phyloP scores from a whole-genome alignment of 441 rosid species.

The Jatropha multifida region DNA sequence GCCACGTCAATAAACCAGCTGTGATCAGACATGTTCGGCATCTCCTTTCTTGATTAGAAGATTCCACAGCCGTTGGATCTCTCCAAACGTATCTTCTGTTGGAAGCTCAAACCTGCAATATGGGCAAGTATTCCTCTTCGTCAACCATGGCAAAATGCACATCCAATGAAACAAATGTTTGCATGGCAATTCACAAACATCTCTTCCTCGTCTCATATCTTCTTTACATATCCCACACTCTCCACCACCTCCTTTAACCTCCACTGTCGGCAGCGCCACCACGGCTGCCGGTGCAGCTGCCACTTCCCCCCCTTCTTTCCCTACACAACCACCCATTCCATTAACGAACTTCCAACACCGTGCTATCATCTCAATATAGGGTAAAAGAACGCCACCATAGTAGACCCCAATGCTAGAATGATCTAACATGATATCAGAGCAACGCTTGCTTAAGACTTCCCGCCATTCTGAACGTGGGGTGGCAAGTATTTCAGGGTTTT shows the following conservation, averaged over 20 bases:
- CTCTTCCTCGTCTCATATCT: constrained; percentile 77
- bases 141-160: constrained; percentile 82
- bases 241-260: constrained; percentile 39
- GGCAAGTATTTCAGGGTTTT: constrained; percentile 48
- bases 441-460: constrained; percentile 32
- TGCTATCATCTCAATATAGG: constrained; percentile 58
- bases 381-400: constrained; percentile 59
- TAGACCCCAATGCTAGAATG: constrained; percentile 44
- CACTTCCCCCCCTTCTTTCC: constrained; percentile 42
- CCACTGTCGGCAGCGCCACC: constrained; percentile 61
- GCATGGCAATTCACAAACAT: constrained; percentile 85
- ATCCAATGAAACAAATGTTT: constrained; percentile 87
- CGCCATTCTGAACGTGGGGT: constrained; percentile 60
- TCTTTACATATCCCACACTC: constrained; percentile 85
- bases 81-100: constrained; percentile 66
- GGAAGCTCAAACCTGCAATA: constrained; percentile 88
- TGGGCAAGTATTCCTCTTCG: constrained; percentile 80
- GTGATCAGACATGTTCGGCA: background rate
- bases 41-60: constrained; percentile 38
- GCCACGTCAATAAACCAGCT: background rate
- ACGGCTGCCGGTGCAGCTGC: constrained; percentile 65
- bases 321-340: constrained; percentile 42
- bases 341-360: constrained; percentile 63
- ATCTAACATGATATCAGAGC: constrained; percentile 32
- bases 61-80: constrained; percentile 85